These are phyloP conservation scores for Eimeria brunetti DNA, from an alignment of 169 alveolate species.

Conservation along the genomic window DNA sequence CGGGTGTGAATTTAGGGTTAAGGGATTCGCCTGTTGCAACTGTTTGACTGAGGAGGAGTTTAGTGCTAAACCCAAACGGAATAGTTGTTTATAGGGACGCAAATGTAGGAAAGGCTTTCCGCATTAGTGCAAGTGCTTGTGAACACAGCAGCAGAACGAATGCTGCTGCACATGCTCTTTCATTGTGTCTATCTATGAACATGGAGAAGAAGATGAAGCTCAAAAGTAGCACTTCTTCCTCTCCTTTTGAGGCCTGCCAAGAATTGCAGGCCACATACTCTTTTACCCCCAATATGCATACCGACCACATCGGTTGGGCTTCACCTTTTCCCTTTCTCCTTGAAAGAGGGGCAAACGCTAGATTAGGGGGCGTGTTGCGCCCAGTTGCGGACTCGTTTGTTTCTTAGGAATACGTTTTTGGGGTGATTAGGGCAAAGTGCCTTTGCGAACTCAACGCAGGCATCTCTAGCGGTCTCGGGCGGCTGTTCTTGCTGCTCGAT, in stretches of 20 bases:
- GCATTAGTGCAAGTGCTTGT: background rate
- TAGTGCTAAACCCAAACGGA: background rate
- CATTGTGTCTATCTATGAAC: background rate
- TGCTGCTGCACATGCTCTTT: background rate
- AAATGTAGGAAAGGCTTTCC: background rate
- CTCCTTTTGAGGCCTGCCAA: background rate
- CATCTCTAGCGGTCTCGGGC: conserved; percentile 63
- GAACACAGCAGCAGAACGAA: background rate
- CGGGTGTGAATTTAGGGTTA: background rate
- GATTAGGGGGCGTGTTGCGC: background rate
- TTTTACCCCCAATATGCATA: background rate
- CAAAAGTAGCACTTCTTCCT: background rate
- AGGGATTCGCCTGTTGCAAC: background rate
- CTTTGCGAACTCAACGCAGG: conserved; percentile 44
- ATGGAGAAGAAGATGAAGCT: background rate
- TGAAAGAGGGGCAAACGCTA: background rate
- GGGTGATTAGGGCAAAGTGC: conserved; percentile 58
- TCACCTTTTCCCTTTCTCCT: background rate
- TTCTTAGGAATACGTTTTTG: conserved; percentile 35
- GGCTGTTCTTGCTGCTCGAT: conserved; percentile 71
- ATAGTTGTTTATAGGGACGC: background rate
- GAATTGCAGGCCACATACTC: background rate
- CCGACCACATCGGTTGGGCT: background rate
- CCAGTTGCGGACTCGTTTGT: conserved; percentile 20
- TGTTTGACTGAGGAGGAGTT: background rate